Conservation (phyloP, 2,329 filamentous ascomycete genomes). For the Pestalotiopsis sp. region DNA sequence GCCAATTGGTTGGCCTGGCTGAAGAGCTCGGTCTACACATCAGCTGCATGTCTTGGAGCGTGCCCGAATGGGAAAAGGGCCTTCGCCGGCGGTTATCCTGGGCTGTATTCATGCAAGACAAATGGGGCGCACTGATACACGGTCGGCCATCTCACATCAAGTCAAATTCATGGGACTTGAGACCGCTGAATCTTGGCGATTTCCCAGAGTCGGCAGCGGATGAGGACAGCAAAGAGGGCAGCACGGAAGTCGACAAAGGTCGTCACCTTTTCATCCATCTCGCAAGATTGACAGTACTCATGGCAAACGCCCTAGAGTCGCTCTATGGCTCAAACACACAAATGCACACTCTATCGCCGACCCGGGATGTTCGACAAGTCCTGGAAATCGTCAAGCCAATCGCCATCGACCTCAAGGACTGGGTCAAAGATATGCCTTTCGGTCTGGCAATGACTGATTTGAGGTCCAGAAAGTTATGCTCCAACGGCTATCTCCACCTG, state of each 20-base stretch:
- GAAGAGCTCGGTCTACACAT: conserved; percentile 57
- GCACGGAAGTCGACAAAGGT: background rate
- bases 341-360: background rate
- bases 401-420: conserved; percentile 24
- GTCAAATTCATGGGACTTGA: conserved; percentile 51
- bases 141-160: conserved; percentile 54
- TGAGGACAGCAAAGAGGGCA: conserved; percentile 21
- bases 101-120: conserved; percentile 64
- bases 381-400: conserved; percentile 33
- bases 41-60: conserved; percentile 57
- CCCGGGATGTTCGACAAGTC: background rate
- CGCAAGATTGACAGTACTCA: background rate
- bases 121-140: conserved; percentile 55
- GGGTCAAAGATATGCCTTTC: conserved; percentile 21
- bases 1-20: conserved; percentile 49
- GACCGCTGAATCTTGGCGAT: conserved; percentile 9
- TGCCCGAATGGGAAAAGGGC: conserved; percentile 59
- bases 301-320: background rate
- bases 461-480: conserved; percentile 26
- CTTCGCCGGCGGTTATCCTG: conserved; percentile 59
- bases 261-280: background rate
- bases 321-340: background rate
- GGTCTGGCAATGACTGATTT: conserved; percentile 25
- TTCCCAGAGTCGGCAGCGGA: conserved; percentile 5
- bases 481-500: conserved; percentile 47